A percentile compares a stretch with the other conserved stretches of the same genome.
These are phyloP conservation scores for Volvariella volvacea DNA, from an alignment of 1,284 basidiomycete genomes.

Conservation along the genomic window DNA sequence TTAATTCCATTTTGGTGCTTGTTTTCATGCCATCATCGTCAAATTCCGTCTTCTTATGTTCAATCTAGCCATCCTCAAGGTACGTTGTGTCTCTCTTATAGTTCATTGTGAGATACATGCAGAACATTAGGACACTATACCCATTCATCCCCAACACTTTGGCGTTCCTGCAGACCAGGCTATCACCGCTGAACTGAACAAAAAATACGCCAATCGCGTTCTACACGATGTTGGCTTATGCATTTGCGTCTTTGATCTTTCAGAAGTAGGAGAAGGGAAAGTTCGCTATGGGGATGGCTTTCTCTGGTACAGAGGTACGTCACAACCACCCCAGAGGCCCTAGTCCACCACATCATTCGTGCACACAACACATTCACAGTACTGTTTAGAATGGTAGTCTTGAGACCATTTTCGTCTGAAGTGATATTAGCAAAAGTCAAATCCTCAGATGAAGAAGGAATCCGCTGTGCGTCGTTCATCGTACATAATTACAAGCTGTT, in stretches of 20 bases:
- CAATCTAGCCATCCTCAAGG: slow-evolving; percentile 54
- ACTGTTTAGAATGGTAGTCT: slow-evolving; percentile 87
- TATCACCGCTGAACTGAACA: slow-evolving; percentile 76
- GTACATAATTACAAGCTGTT: no score
- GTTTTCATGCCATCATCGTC: no score
- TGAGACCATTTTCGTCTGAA: slow-evolving; percentile 88
- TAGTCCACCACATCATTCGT: neutral
- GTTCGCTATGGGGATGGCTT: slow-evolving; percentile 93
- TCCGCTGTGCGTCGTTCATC: slow-evolving; percentile 77
- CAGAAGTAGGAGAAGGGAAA: slow-evolving; percentile 84
- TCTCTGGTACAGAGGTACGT: slow-evolving; percentile 87
- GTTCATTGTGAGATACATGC: neutral
- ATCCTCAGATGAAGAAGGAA: slow-evolving; percentile 76
- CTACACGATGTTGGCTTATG: slow-evolving; percentile 91
- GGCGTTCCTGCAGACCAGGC: slow-evolving; percentile 66
- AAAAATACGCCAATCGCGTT: slow-evolving; percentile 91
- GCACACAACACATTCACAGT: slow-evolving; percentile 37
- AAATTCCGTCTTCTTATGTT: slow-evolving; percentile 55
- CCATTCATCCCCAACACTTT: slow-evolving; percentile 73
- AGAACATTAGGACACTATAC: slow-evolving; percentile 55
- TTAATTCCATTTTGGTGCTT: no score
- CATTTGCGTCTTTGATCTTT: slow-evolving; percentile 83
- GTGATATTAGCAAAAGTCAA: slow-evolving; percentile 87
- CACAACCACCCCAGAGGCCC: neutral
- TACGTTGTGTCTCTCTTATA: slow-evolving; percentile 8